Conservation (phyloP, 2,329 filamentous ascomycete species). For the Colletotrichum coccodes region DNA sequence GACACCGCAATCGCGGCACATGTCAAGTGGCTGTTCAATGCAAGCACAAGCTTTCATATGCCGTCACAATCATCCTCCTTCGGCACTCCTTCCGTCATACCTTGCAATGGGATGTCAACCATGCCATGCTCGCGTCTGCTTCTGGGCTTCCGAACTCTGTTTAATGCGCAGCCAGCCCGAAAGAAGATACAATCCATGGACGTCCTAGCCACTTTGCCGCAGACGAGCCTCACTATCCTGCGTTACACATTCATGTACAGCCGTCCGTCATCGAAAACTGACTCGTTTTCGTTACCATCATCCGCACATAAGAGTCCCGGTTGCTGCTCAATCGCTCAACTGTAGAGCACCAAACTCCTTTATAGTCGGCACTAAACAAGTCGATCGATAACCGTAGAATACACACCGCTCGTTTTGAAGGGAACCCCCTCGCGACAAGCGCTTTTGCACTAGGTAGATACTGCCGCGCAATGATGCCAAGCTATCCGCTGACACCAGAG, state of each 20-base stretch:
- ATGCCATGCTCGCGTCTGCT: background rate
- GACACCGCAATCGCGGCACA: constrained; percentile 1
- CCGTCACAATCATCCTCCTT: background rate
- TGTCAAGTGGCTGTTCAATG: constrained; percentile 7
- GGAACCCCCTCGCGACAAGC: background rate
- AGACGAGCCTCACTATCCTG: background rate
- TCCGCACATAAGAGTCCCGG: background rate
- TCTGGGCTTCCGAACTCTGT: constrained; percentile 3
- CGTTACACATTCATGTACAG: background rate
- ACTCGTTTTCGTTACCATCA: background rate
- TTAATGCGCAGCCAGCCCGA: background rate
- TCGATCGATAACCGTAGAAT: background rate
- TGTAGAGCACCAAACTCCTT: background rate
- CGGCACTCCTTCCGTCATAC: background rate
- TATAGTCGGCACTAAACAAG: background rate
- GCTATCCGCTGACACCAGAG: background rate
- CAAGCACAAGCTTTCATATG: background rate
- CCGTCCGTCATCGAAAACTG: background rate
- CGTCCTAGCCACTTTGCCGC: background rate
- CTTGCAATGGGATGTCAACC: constrained; percentile 1
- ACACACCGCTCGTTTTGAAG: no score
- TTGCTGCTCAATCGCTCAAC: background rate
- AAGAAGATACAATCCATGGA: background rate
- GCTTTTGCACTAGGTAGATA: background rate
- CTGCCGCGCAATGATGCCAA: background rate